Base-by-base conservation (phyloP, 148 eudicot species). In the Rhododendron vialii region DNA sequence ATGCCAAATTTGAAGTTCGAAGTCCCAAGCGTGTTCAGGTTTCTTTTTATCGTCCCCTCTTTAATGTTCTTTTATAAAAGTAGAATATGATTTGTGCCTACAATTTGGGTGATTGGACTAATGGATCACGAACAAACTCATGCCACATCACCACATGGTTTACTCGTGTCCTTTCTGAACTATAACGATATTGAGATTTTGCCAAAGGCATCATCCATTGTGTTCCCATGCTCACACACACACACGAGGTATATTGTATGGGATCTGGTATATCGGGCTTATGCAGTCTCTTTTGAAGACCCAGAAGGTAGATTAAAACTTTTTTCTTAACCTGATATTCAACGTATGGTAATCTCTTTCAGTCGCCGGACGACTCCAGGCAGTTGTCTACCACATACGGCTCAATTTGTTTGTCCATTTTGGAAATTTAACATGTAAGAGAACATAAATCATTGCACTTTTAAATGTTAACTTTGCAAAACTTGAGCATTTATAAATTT, bases 11-110 rank as follows among this genome's bases (percentile, higher is more conserved):
- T 86, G 99, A 96, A 95, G 93, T 95, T 85, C 93, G 97, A 33
- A 96, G 99, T 89, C 99, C 98, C 82, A 93, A 95, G 85, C 93
- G 98, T 73, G 98, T 96, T 67, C 99, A 96, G 99, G 99, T 96
- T 88, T 38, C 51, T 85, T 78, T 76, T 9, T 59, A 5, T 59
- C n/a, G 2, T 33, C 69, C 38, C 82, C 59, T 5, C 7, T 9
- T n/a, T 45, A 5, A 14, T 57, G 65, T 61, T 6, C 30, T 85
- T 85, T 22, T 43, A 14, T 86, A 30, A 33, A 71, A 71, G 2
- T 30, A 33, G 18, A 3, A 12, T 3, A 28, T 15, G 53, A 2
- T 41, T 41, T 67, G 35, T 41, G 76, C 26, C 67, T 15, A 53
- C 65, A 55, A 17, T 57, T 59, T 59, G 14, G 1, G 50, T 43